Conservation (phyloP, 495 filamentous ascomycete genomes). For the Haplographium delicatum region DNA sequence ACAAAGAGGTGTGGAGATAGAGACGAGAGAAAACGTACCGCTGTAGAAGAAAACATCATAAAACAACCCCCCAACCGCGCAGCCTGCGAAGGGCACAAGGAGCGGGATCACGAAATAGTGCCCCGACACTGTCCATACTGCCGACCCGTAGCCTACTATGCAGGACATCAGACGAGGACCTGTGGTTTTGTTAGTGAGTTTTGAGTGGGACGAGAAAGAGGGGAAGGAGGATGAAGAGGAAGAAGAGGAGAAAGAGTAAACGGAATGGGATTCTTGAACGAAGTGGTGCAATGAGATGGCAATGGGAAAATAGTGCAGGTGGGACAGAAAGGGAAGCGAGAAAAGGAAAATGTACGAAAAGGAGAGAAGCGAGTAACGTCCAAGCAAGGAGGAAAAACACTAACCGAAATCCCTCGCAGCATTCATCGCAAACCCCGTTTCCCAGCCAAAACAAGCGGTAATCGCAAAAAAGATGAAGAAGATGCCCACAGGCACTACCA, state of each 20-base stretch:
- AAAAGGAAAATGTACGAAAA: no score
- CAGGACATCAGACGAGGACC: conserved; percentile 57
- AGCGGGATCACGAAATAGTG: conserved; percentile 40
- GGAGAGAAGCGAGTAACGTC: no score
- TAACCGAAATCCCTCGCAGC: conserved; percentile 57
- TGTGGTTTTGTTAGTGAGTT: conserved; percentile 1
- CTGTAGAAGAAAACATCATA: conserved; percentile 53
- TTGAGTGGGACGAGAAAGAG: neutral
- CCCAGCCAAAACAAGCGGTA: conserved; percentile 65
- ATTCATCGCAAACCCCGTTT: conserved; percentile 67
- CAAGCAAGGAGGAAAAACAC: no score
- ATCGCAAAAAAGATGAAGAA: conserved; percentile 66
- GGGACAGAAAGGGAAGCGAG: no score
- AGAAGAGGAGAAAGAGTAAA: no score
- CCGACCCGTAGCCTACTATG: conserved; percentile 56
- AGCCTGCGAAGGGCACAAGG: conserved; percentile 40
- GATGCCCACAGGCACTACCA: conserved; percentile 49
- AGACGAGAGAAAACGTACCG: conserved; percentile 22
- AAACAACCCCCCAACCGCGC: conserved; percentile 39
- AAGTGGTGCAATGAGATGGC: no score
- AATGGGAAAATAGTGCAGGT: no score
- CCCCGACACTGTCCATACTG: conserved; percentile 54
- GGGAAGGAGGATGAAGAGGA: no score
- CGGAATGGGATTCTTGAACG: no score
- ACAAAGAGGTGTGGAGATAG: neutral